These are phyloP conservation scores for Thymus quinquecostatus DNA, from an alignment of 257 asterid species.

Conservation along the genomic window DNA sequence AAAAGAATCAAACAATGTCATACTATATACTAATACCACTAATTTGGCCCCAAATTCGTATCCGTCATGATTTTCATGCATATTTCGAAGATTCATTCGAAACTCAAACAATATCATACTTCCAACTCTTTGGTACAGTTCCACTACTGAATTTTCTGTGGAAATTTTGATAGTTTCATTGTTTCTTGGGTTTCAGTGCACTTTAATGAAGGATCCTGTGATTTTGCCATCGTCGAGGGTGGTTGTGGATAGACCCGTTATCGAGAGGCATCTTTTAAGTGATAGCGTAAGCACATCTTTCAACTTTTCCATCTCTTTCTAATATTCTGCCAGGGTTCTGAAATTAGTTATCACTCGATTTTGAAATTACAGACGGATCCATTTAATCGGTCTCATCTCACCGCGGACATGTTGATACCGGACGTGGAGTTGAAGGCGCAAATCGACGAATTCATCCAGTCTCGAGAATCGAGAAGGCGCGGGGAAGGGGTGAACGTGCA, in stretches of 20 bases:
- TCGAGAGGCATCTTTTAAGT: constrained; percentile 94
- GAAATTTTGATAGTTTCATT: neutral
- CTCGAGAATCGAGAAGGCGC: constrained; percentile 51
- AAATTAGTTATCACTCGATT: neutral
- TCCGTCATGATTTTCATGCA: constrained; percentile 26
- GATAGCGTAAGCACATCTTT: constrained; percentile 51
- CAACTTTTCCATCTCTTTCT: neutral
- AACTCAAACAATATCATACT: neutral
- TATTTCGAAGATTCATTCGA: neutral
- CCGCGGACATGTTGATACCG: constrained; percentile 88
- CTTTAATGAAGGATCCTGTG: constrained; percentile 96
- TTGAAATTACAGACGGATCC: constrained; percentile 82
- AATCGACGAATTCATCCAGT: constrained; percentile 71
- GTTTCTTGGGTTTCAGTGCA: constrained; percentile 62
- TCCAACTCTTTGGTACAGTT: neutral
- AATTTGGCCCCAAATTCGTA: constrained; percentile 70
- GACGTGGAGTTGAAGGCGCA: constrained; percentile 78
- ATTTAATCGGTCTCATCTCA: constrained; percentile 89
- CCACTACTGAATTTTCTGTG: neutral
- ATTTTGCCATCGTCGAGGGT: constrained; percentile 84
- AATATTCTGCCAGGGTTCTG: neutral
- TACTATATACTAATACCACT: no score
- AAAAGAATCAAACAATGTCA: no score
- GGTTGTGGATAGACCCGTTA: constrained; percentile 81
- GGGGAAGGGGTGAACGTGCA: constrained; percentile 49